Conservation (phyloP, 768 basidiomycete genomes). For the Hebeloma cylindrosporum region DNA sequence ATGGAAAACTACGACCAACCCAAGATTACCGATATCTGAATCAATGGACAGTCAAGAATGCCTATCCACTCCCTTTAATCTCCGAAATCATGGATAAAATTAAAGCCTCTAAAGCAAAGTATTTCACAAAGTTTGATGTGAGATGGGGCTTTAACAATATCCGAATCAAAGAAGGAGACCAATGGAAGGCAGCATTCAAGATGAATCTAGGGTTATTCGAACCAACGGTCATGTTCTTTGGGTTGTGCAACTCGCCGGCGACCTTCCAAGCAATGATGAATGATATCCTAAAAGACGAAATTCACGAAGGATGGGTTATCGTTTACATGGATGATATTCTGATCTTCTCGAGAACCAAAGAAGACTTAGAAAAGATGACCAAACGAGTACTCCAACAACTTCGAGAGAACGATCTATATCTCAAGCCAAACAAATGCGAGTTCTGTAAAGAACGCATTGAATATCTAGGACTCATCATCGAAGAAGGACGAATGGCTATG, state of each 20-base stretch:
- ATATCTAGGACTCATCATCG: slow-evolving; percentile 36
- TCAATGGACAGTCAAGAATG: no score
- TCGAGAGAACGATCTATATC: slow-evolving; percentile 27
- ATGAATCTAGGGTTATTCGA: slow-evolving; percentile 36
- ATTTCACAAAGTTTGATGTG: slow-evolving; percentile 37
- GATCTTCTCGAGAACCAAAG: slow-evolving; percentile 18
- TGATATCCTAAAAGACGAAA: slow-evolving; percentile 25
- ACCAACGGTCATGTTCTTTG: slow-evolving; percentile 39
- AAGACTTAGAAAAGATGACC: neutral
- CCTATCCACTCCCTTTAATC: no score
- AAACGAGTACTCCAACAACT: slow-evolving; percentile 18
- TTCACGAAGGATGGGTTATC: no score
- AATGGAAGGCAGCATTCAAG: slow-evolving; percentile 45
- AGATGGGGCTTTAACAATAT: slow-evolving; percentile 38
- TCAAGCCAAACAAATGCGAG: slow-evolving; percentile 37
- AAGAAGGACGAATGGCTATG: slow-evolving; percentile 30
- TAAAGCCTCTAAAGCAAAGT: no score
- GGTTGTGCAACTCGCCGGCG: slow-evolving; percentile 33
- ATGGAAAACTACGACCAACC: slow-evolving; percentile 18
- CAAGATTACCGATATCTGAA: no score
- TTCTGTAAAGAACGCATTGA: slow-evolving; percentile 24
- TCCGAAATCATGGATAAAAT: no score
- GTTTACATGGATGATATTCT: slow-evolving; percentile 6
- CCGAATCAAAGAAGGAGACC: slow-evolving; percentile 35
- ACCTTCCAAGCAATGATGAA: slow-evolving; percentile 36